Conservation (phyloP, 176 grass and related monocot genomes). For the Aegilops umbellulata region DNA sequence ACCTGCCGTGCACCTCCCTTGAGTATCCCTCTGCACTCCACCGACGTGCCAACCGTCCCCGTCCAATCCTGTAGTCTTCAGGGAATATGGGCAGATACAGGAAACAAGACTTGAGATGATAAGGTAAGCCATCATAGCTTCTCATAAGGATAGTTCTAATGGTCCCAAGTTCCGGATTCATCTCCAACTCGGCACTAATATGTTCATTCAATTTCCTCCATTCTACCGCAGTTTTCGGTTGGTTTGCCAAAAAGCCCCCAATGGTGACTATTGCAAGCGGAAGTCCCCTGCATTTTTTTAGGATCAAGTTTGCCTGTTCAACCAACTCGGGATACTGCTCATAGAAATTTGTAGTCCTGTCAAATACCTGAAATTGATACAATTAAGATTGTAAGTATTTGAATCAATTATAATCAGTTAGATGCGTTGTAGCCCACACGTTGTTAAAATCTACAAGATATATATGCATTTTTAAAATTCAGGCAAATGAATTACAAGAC, state of each 20-base stretch:
- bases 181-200: background rate
- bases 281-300: constrained; percentile 16
- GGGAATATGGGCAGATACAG: constrained; percentile 2
- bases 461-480: background rate
- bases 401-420: background rate
- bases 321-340: background rate
- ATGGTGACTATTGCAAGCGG: constrained; percentile 42
- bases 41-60: background rate
- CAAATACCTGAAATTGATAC: background rate
- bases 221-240: background rate
- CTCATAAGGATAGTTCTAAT: background rate
- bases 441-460: background rate
- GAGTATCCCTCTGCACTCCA: constrained; percentile 38
- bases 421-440: background rate
- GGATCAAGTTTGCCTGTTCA: background rate
- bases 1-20: background rate
- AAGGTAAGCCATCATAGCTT: constrained; percentile 37
- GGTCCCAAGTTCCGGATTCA: background rate
- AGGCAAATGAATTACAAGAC: background rate
- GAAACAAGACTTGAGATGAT: background rate
- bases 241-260: constrained; percentile 6
- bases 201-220: constrained; percentile 21
- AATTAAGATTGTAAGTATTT: background rate
- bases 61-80: background rate
- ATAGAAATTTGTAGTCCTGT: background rate